Evolutionary conservation across 257 asterid species (phyloP).

Genomic region (Solanum bulbocastanum): DNA sequence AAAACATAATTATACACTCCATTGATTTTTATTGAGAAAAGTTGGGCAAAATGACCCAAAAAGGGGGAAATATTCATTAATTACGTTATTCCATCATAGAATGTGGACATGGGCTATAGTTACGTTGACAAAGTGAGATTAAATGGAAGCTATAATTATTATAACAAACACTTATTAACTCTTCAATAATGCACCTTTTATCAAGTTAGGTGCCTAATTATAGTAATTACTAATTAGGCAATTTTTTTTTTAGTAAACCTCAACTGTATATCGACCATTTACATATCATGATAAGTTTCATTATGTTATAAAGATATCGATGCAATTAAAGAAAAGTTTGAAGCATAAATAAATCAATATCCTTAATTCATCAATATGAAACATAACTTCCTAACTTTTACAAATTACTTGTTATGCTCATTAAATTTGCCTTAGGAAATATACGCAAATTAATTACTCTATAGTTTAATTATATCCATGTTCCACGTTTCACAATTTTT

Average conservation of each 20-base stretch:
- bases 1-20: neutral
- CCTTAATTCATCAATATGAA: neutral
- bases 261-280: neutral
- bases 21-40: neutral
- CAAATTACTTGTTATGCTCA: neutral
- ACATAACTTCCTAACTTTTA: neutral
- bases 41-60: neutral
- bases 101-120: neutral
- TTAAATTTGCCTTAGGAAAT: neutral
- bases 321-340: neutral
- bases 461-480: neutral
- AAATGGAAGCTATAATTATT: neutral
- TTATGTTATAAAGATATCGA: neutral
- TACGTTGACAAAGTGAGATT: neutral
- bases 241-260: neutral
- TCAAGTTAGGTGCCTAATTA: neutral
- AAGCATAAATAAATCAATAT: neutral
- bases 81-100: neutral
- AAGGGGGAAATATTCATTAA: neutral
- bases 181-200: neutral
- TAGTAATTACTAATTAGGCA: neutral
- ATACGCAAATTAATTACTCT: neutral
- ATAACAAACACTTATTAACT: neutral
- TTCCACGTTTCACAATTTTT: neutral
- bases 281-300: neutral